Conservation (phyloP, 768 basidiomycete species). For the Podaxis sp. region DNA sequence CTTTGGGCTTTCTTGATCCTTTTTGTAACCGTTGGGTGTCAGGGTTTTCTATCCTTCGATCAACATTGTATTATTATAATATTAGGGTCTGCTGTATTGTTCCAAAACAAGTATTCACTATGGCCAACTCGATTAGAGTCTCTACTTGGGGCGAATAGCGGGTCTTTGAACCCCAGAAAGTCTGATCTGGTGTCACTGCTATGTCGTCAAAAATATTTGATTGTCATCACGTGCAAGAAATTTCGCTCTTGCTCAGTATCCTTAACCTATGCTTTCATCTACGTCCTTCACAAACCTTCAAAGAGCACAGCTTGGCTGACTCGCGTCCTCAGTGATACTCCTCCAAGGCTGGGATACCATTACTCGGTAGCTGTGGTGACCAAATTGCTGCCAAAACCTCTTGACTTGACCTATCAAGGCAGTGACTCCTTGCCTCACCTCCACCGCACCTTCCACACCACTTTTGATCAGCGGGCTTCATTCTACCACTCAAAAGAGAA, state of each 20-base stretch:
- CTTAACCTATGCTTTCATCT: not conserved
- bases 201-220: not conserved
- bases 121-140: no score
- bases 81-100: no score
- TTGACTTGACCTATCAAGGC: not conserved
- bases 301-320: not conserved
- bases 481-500: not conserved
- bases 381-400: not conserved
- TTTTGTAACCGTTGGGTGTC: not conserved
- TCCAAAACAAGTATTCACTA: no score
- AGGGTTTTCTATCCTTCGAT: not conserved
- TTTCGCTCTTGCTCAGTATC: not conserved
- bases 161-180: no score
- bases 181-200: no score
- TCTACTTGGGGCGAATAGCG: no score
- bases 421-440: constrained; percentile 1
- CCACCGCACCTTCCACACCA: not conserved
- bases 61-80: not conserved
- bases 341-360: not conserved
- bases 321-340: not conserved
- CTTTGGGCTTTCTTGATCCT: not conserved
- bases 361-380: not conserved
- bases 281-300: not conserved
- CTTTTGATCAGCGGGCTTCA: not conserved
- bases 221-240: constrained; percentile 1